Evolutionary conservation across 164 flowering plant species (phyloP), one percentile per base, ranked within the genome.

Genomic region (grape (Vitis vinifera)): DNA sequence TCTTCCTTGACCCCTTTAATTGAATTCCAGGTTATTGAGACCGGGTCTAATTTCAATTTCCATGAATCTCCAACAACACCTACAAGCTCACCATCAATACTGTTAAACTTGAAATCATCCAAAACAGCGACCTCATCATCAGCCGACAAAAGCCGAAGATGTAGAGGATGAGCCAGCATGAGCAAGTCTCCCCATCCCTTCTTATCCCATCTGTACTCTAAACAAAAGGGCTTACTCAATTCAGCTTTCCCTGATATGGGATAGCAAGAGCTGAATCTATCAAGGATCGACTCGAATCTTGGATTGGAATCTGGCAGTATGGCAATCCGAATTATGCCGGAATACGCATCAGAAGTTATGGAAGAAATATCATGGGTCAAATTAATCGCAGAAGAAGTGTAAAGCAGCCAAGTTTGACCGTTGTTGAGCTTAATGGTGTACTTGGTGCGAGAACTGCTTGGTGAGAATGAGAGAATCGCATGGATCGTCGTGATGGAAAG

Each of bases 1-100:
- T 83, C 89, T 61, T 85, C 90, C 1, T 73, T 68, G 37, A 90
- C 56, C 11, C 98, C 95, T 13, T 67, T 73, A 67, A 82, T 76
- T 1, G 98, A 95, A 80, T 95, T 97, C 98, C 98, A 95, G 48
- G 96, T 87, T 0, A 89, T 84, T 0, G 93, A 79, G 69, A 91
- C 74, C 0, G 94, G 89, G 27, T 80, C 79, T 1, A 83, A 67
- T 68, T 78, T 83, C 84, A 94, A 70, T 1, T 73, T 66, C 99
- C 99, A 94, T 2, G 86, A 80, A 70, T 91, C 85, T 6, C 93
- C 99, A 64, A 92, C 93, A 65, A 94, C 85, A n/a, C 97, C 97
- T 3, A 94, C 96, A 55, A 94, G 93, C 5, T 94, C 99, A 10
- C 99, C 98, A 77, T 94, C 99, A 57, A 95, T 85, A 71, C 98